Conservation (phyloP, 768 basidiomycete genomes). For the Trichaptum fuscoviolaceum region DNA sequence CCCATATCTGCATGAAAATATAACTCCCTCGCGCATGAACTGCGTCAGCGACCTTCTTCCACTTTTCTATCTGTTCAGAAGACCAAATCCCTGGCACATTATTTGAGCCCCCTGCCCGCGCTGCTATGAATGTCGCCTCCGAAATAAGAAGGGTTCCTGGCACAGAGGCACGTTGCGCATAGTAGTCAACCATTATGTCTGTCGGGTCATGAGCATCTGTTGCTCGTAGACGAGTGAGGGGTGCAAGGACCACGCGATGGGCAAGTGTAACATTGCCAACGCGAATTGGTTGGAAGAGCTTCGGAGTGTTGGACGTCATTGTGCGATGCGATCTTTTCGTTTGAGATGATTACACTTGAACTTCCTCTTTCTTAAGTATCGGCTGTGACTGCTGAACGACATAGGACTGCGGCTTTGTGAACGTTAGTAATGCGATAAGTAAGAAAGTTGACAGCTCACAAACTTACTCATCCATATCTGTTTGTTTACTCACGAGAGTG, state of each 20-base stretch:
- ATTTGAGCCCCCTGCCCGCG: constrained; percentile 41
- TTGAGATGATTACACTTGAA: too few relatives aligned
- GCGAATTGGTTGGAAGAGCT: constrained; percentile 18
- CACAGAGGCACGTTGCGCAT: constrained; percentile 38
- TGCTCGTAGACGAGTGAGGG: constrained; percentile 43
- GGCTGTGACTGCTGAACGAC: too few relatives aligned
- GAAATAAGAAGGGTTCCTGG: constrained; percentile 53
- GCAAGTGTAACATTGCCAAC: constrained; percentile 15
- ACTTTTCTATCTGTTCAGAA: constrained; percentile 47
- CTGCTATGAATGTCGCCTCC: constrained; percentile 51
- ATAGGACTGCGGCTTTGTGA: too few relatives aligned
- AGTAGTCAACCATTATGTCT: constrained; percentile 38
- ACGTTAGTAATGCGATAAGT: too few relatives aligned
- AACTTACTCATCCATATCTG: too few relatives aligned
- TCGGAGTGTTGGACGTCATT: neutral
- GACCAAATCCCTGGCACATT: constrained; percentile 62
- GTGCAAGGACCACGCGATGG: constrained; percentile 52
- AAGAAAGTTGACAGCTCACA: too few relatives aligned
- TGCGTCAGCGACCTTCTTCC: constrained; percentile 48
- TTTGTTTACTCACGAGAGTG: too few relatives aligned
- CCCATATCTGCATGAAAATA: constrained; percentile 43
- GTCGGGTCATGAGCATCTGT: constrained; percentile 29
- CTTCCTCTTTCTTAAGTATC: too few relatives aligned
- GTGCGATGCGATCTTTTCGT: neutral
- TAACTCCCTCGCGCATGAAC: constrained; percentile 50